Base-by-base conservation (phyloP, 1,139 yeast genomes). In the Suhomyces bokatorum region DNA sequence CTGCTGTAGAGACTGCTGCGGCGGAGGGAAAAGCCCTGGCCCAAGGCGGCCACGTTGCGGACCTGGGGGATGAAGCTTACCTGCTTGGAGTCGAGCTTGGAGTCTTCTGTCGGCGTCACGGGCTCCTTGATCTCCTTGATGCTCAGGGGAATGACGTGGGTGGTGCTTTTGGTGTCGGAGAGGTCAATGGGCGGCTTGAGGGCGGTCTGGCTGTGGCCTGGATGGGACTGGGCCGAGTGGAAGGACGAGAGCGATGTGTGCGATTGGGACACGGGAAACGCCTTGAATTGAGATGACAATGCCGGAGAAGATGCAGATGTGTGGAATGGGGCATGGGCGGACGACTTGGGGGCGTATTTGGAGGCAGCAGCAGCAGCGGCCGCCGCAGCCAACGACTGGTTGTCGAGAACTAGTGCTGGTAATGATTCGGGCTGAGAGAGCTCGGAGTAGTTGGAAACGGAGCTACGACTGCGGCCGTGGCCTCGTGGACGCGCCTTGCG, bases 21-120 rank as follows among this genome's bases (percentile, higher is more conserved):
- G 16, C 44, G 29, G 17, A 39, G 36, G 29, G 43, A 38, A 36
- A 40, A 20, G 17, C 35, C 20, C 16, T 20, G 12, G 27, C 12
- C 13, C 14, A 20, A 33, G 17, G 16, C 28, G 9, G n/a, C 8
- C 28, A 12, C 11, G 14, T 13, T 22, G 24, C 29, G 44, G 24
- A 12, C 33, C 24, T 37, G 12, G 10, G 26, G 24, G 20, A 10
- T 28, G 22, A 59, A 60, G 26, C 47, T 44, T 12, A 56, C 62
- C 40, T 43, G 56, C 39, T 58, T 61, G 6, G 56, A 50, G 32
- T 57, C 55, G 7, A 17, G 30, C 9, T 37, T 44, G 11, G 37
- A 28, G 5, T 24, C 40, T 16, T 35, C 42, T 12, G 32, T 26
- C 3, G 40, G 39, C 7, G 29, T 16, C 5, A 22, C 12, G 1